Percentiles rank a stretch among this genome's conserved stretches.
phyloP scores from a whole-genome alignment of 495 filamentous ascomycete species.

The Monascus purpureus region DNA sequence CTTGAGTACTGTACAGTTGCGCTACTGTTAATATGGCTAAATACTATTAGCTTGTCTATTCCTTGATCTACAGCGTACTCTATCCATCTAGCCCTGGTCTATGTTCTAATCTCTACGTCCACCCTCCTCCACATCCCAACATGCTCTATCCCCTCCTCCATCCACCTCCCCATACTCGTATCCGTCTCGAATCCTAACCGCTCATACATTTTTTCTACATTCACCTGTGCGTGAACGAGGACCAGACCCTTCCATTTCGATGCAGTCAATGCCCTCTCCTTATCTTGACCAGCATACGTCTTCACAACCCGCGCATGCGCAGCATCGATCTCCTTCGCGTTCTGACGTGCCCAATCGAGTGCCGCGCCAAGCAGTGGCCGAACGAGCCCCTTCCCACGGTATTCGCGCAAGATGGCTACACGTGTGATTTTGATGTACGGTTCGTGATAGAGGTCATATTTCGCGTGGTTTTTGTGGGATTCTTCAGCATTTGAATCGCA shows the following conservation, averaged over 20 bases:
- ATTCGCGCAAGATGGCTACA: constrained; percentile 49
- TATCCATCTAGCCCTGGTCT: too few relatives aligned
- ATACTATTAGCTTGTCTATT: too few relatives aligned
- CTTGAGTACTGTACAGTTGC: background rate
- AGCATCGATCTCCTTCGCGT: constrained; percentile 35
- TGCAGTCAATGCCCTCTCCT: constrained; percentile 19
- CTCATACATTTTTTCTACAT: constrained; percentile 44
- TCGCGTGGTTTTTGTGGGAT: background rate
- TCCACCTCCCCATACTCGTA: constrained; percentile 58
- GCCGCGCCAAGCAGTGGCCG: constrained; percentile 47
- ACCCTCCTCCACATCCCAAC: constrained; percentile 57
- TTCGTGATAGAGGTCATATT: constrained; percentile 32
- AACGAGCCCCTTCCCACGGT: constrained; percentile 48
- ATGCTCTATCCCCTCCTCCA: constrained; percentile 75
- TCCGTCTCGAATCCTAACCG: constrained; percentile 58
- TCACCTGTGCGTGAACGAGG: constrained; percentile 59
- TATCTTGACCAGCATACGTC: constrained; percentile 29
- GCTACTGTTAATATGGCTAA: too few relatives aligned
- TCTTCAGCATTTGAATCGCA: constrained; percentile 4
- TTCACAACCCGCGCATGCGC: constrained; percentile 13
- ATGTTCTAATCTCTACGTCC: constrained; percentile 4
- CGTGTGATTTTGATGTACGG: constrained; percentile 68
- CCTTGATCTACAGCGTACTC: too few relatives aligned
- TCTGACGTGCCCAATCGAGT: constrained; percentile 42
- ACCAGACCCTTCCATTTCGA: constrained; percentile 52